These are phyloP conservation scores for Ascochyta clinopodiicola DNA, from an alignment of 2,329 filamentous ascomycete genomes.

Conservation along the genomic window DNA sequence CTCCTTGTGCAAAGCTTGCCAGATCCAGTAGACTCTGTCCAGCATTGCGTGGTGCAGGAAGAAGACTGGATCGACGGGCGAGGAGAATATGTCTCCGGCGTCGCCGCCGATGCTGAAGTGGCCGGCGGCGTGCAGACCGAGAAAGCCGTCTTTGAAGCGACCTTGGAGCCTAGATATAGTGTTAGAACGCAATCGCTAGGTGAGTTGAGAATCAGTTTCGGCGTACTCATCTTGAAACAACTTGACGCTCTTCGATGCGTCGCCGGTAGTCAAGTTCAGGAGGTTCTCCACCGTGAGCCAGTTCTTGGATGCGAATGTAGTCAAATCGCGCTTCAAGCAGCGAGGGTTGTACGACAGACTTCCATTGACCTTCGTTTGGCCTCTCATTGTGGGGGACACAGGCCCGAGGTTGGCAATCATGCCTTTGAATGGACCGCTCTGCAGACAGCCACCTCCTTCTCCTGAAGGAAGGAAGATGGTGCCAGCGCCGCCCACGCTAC, in stretches of 20 bases:
- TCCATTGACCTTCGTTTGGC: slow-evolving; percentile 19
- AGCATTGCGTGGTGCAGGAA: slow-evolving; percentile 55
- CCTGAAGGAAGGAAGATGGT: slow-evolving; percentile 15
- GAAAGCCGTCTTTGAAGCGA: slow-evolving; percentile 24
- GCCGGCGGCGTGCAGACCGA: slow-evolving; percentile 52
- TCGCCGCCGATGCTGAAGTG: slow-evolving; percentile 37
- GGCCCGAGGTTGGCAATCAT: slow-evolving; percentile 36
- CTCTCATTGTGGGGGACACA: slow-evolving; percentile 16
- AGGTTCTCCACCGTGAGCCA: slow-evolving; percentile 40
- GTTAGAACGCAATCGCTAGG: background rate
- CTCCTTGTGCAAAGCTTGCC: slow-evolving; percentile 47
- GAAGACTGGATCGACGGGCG: slow-evolving; percentile 54
- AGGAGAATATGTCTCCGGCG: slow-evolving; percentile 53
- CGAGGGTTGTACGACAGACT: slow-evolving; percentile 34
- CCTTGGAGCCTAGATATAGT: slow-evolving; percentile 13
- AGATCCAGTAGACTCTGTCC: slow-evolving; percentile 56
- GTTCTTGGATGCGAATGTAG: slow-evolving; percentile 25
- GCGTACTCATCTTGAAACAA: slow-evolving; percentile 42
- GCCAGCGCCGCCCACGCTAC: slow-evolving; percentile 24
- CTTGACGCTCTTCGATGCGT: slow-evolving; percentile 51
- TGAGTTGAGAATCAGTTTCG: background rate
- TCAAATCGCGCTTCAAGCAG: slow-evolving; percentile 45
- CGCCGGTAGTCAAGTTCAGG: slow-evolving; percentile 58
- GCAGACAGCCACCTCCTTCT: slow-evolving; percentile 33
- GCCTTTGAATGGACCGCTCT: slow-evolving; percentile 29